Evolutionary conservation across 495 filamentous ascomycete species (phyloP).

Genomic region (Bacidia gigantensis): DNA sequence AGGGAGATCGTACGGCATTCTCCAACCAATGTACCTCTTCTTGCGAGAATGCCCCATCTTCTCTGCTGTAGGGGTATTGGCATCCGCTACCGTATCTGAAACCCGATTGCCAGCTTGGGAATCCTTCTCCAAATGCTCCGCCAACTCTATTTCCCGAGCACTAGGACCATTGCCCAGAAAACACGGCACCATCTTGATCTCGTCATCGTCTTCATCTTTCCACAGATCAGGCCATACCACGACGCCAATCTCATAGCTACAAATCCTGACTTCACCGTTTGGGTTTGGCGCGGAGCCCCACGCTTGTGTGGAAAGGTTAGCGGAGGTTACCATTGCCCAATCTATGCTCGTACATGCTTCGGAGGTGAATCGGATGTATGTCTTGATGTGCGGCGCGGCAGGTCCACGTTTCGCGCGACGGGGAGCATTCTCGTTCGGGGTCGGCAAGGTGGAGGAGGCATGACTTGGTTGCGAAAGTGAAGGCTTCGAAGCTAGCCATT

Average conservation of each 20-base stretch:
- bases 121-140: too few species aligned
- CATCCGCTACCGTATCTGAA: conserved; percentile 1
- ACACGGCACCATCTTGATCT: conserved; percentile 49
- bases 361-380: conserved; percentile 60
- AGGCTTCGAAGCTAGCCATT: not conserved
- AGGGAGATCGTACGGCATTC: conserved; percentile 78
- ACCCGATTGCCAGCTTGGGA: too few species aligned
- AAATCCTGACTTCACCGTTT: conserved; percentile 49
- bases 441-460: not conserved
- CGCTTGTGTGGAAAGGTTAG: conserved; percentile 79
- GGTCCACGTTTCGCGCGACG: conserved; percentile 48
- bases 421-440: conserved; percentile 2
- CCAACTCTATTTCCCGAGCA: too few species aligned
- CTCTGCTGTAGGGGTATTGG: not conserved
- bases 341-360: conserved; percentile 42
- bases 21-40: conserved; percentile 43
- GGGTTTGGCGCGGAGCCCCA: conserved; percentile 56
- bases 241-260: conserved; percentile 78
- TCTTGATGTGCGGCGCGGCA: conserved; percentile 89
- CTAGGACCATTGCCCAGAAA: conserved; percentile 47
- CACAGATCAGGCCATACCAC: conserved; percentile 71
- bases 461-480: not conserved
- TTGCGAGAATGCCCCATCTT: not conserved
- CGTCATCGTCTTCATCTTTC: not conserved
- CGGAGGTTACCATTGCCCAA: conserved; percentile 77